Percentiles rank a stretch among this genome's conserved stretches.
phyloP scores from a whole-genome alignment of 1,284 basidiomycete genomes.

The Phellopilus nigrolimitatus region DNA sequence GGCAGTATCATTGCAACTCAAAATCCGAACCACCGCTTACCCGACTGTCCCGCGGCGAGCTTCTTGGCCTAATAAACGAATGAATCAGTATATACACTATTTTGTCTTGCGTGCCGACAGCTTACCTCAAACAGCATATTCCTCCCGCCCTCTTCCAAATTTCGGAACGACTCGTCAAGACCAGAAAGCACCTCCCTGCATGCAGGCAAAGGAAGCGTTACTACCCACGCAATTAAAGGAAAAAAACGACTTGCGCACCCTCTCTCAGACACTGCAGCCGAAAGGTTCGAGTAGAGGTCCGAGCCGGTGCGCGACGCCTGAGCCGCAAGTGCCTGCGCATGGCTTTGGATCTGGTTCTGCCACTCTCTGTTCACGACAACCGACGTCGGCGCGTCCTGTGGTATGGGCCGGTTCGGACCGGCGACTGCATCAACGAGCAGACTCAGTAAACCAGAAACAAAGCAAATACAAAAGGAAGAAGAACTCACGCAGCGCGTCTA shows the following conservation, averaged over 20 bases:
- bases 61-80: conserved; percentile 46
- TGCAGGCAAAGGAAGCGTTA: background rate
- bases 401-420: conserved; percentile 53
- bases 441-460: background rate
- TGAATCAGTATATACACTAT: conserved; percentile 5
- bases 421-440: conserved; percentile 41
- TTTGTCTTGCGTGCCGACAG: background rate
- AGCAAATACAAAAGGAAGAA: background rate
- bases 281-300: conserved; percentile 42
- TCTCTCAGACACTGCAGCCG: conserved; percentile 54
- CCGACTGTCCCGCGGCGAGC: conserved; percentile 53
- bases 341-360: conserved; percentile 23
- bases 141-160: conserved; percentile 58
- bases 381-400: conserved; percentile 23
- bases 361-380: conserved; percentile 26
- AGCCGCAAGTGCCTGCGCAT: conserved; percentile 24
- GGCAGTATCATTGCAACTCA: background rate
- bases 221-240: background rate
- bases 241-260: conserved; percentile 40
- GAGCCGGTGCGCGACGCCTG: conserved; percentile 28
- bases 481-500: conserved; percentile 53
- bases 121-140: conserved; percentile 59
- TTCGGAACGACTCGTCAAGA: conserved; percentile 57
- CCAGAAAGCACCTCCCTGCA: conserved; percentile 53
- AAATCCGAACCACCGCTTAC: conserved; percentile 57